A percentile compares a stretch with the other conserved stretches of the same genome.
These are phyloP conservation scores for Aspergillus tubingensis DNA, from an alignment of 2,329 filamentous ascomycete species.

Conservation along the genomic window DNA sequence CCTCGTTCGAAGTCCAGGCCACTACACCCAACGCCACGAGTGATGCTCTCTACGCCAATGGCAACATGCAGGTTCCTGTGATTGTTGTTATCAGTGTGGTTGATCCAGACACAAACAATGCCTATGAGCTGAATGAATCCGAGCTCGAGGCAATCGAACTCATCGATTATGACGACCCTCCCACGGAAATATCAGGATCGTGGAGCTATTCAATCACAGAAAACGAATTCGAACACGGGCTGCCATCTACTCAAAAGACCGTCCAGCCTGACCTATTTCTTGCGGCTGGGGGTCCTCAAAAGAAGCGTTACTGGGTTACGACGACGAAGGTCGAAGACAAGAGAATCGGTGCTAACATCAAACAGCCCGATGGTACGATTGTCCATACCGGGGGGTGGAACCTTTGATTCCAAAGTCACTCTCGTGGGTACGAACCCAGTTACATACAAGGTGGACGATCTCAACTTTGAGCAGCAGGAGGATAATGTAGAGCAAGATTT, in stretches of 20 bases:
- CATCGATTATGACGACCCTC: background rate
- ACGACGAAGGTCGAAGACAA: background rate
- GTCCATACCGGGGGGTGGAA: too few species aligned
- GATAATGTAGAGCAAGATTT: too few species aligned
- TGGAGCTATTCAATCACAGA: background rate
- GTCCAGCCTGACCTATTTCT: too few species aligned
- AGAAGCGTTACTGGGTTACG: background rate
- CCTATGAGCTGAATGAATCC: background rate
- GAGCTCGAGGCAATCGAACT: background rate
- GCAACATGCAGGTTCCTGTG: background rate
- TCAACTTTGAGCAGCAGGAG: too few species aligned
- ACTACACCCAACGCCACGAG: background rate
- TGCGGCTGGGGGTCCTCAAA: too few species aligned
- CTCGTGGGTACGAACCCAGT: too few species aligned
- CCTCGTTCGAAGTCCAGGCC: background rate
- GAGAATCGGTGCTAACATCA: background rate
- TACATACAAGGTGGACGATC: too few species aligned
- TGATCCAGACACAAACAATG: background rate
- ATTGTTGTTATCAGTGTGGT: background rate
- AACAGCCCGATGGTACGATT: too few species aligned
- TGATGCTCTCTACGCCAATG: background rate
- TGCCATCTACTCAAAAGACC: too few species aligned
- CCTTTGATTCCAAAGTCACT: too few species aligned
- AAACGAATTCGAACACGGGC: background rate
- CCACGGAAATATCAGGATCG: background rate